These are phyloP conservation scores for Symbiodinium natans DNA, from an alignment of 73 alveolate genomes.

Conservation along the genomic window DNA sequence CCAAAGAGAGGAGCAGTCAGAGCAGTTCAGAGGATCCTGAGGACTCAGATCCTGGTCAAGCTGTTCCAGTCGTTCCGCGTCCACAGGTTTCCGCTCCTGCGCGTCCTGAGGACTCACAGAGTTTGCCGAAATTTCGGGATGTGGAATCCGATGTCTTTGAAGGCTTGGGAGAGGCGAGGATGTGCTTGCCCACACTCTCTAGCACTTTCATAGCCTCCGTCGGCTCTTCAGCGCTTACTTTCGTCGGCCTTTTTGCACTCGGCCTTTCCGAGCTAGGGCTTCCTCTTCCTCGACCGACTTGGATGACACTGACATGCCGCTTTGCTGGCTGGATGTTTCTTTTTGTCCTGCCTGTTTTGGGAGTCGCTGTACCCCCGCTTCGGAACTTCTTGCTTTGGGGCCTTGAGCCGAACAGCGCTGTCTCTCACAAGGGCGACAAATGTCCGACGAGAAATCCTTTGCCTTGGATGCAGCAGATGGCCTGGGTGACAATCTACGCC, in stretches of 20 bases:
- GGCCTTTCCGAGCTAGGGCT: not conserved
- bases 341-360: conserved; percentile 1
- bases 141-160: not conserved
- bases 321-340: conserved; percentile 18
- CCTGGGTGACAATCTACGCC: not conserved
- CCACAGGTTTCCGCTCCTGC: too few species aligned
- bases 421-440: not conserved
- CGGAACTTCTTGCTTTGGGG: conserved; percentile 64
- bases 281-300: too few species aligned
- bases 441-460: not conserved
- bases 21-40: too few species aligned
- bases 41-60: too few species aligned
- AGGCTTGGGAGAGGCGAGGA: conserved; percentile 27
- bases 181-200: conserved; percentile 9
- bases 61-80: too few species aligned
- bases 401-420: not conserved
- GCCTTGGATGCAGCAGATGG: too few species aligned
- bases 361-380: conserved; percentile 1
- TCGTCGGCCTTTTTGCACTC: conserved; percentile 21
- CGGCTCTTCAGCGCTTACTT: not conserved
- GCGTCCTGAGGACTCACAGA: too few species aligned
- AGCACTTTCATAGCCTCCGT: conserved; percentile 13
- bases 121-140: too few species aligned
- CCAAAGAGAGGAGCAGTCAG: too few species aligned
- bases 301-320: not conserved